These are phyloP conservation scores for Lepidium aucheri DNA, from an alignment of 345 rosid species.

Conservation along the genomic window DNA sequence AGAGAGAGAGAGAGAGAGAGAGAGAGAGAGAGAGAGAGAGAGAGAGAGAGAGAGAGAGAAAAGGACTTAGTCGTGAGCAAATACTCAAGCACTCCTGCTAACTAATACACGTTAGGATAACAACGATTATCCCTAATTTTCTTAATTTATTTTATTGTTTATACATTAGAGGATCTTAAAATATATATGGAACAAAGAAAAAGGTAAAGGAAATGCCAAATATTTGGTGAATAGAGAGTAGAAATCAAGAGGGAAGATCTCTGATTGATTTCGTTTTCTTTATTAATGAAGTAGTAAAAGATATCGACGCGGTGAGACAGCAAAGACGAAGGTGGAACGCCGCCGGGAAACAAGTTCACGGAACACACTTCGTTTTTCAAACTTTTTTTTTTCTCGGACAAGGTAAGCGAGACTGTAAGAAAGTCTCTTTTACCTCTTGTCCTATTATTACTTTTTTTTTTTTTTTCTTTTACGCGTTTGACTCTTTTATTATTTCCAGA, in stretches of 20 bases:
- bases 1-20: neutral
- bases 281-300: neutral
- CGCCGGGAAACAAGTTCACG: slow-evolving; percentile 13
- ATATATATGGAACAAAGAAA: neutral
- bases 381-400: slow-evolving; percentile 19
- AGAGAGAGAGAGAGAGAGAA: slow-evolving; percentile 2
- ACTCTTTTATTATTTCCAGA: neutral
- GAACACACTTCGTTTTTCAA: neutral
- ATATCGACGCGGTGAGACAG: slow-evolving; percentile 4
- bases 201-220: neutral
- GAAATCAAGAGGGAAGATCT: neutral
- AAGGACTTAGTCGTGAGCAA: slow-evolving; percentile 42
- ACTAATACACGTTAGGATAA: slow-evolving; percentile 22
- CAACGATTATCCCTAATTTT: neutral
- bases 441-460: neutral
- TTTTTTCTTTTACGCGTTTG: neutral
- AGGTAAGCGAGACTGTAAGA: neutral
- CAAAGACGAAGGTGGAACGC: neutral
- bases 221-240: neutral
- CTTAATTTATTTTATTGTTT: neutral
- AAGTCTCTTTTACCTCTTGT: neutral
- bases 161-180: slow-evolving; percentile 3
- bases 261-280: neutral
- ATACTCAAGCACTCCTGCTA: slow-evolving; percentile 36
- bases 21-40: neutral